Evolutionary conservation across 345 rosid species (phyloP).

Genomic region (Eucalyptus regnans): DNA sequence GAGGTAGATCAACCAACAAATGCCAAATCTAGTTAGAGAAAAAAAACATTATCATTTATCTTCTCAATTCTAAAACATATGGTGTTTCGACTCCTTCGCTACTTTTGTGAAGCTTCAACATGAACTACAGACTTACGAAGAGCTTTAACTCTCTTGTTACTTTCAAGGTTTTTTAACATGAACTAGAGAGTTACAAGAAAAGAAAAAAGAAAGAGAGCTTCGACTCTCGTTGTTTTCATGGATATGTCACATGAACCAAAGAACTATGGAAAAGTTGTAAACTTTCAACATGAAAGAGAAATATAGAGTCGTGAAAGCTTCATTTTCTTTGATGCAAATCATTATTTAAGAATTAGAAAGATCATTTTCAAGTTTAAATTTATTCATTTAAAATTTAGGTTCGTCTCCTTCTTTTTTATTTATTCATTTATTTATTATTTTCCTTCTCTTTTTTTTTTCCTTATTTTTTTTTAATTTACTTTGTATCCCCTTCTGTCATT

Average conservation of each 20-base stretch:
- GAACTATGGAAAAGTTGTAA: not conserved
- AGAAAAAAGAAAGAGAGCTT: not conserved
- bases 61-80: no score
- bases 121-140: not conserved
- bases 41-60: not conserved
- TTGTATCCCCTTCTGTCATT: not conserved
- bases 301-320: not conserved
- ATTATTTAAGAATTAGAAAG: not conserved
- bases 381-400: not conserved
- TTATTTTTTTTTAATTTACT: no score
- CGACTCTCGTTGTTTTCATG: not conserved
- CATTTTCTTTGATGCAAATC: not conserved
- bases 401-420: not conserved
- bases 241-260: not conserved
- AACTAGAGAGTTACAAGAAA: not conserved
- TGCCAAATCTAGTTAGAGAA: not conserved
- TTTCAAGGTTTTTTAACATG: not conserved
- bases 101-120: not conserved
- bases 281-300: not conserved
- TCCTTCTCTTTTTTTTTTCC: not conserved
- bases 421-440: no score
- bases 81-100: not conserved
- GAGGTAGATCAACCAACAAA: not conserved
- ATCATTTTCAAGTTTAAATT: not conserved
- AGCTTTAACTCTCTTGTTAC: not conserved